Evolutionary conservation across 495 filamentous ascomycete species (phyloP), one percentile per base, ranked within the genome.

Genomic region (Neurospora terricola): DNA sequence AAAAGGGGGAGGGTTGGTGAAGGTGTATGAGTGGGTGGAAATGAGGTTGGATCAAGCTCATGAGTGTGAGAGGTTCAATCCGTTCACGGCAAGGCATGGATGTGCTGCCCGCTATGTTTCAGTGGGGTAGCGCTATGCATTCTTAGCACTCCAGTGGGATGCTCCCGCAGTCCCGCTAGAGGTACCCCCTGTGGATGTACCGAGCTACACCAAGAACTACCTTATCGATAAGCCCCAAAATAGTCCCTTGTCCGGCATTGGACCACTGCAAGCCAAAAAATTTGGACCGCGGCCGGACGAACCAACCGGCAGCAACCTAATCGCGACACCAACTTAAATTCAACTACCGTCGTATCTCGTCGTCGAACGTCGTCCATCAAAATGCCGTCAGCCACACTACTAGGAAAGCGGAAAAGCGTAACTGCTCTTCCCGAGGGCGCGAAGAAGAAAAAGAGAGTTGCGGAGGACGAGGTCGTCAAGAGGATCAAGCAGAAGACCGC

Each of bases 21-120:
- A 34, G 34, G 34, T 34, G 34, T 86, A n/a, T n/a, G n/a, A n/a
- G n/a, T 3, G n/a, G 23, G 36, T n/a, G 36, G 12, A 23, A 54
- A 5, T 54, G n/a, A 23, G 21, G 45, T 2, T 54, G 10, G 12
- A 5, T 43, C 4, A 23, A 12, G 9, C 34, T 36, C 34, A 36
- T 0, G 34, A 36, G 34, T 36, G 34, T 36, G 4, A 5, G 54
- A 62, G 54, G 23, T 30, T 34, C 11, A 62, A 7, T n/a, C n/a
- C n/a, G n/a, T n/a, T n/a, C n/a, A n/a, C n/a, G 23, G 16, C 23
- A 27, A 16, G 54, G 54, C n/a, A n/a, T n/a, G n/a, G n/a, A n/a
- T n/a, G 14, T 54, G 45, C 45, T 0, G 45, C 27, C 54, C 54
- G 54, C 27, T 62, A 66, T 34, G 23, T 66, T 34, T 66, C 54